Base-by-base conservation (phyloP, 352 stramenopile genomes). In the Phytophthora meadii region DNA sequence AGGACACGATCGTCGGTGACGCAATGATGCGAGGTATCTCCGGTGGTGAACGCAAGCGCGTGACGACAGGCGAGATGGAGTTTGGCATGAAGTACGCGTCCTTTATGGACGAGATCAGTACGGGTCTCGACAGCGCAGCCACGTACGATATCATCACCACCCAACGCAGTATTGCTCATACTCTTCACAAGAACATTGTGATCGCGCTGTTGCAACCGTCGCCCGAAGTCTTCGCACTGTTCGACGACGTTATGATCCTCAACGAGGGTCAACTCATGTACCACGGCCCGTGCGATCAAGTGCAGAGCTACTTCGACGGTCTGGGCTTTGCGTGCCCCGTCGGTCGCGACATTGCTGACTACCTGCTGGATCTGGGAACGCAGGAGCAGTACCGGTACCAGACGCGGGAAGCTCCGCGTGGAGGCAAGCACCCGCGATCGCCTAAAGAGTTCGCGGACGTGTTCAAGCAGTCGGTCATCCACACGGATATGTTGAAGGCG, bases 101-200 rank as follows among this genome's bases (percentile, higher is more conserved):
- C n/a, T 82, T 93, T 40, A 84, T 86, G 65, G 94, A 98, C 69
- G 87, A 97, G 76, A 97, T 98, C 60, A 95, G 82, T 62, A 98
- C 92, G 24, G 95, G 95, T 5, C 83, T 98, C 65, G 54, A 92
- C 90, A 72, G 70, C 87, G 49, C 72, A 79, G 28, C 92, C 65
- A 76, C 65, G 12, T 75, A 52, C 47, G 67, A 75, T 15, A 75
- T 75, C 61, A 68, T 75, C 52, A 65, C 40, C n/a, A 75, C 61
- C 15, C 64, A 72, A 25, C 64, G 64, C n/a, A 62, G 58, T 24
- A 40, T 73, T 5, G 65, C 65, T 2, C 52, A 68, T 25, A 50
- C 7, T 11, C 52, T 73, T 3, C 65, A 44, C n/a, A 73, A 73
- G 52, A 86, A 72, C 12, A 41, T 72, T 27, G 75, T 89, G 10